A percentile compares a stretch with the other conserved stretches of the same genome.
These are phyloP conservation scores for Tetrahymena elliotti DNA, from an alignment of 73 alveolate species.

Conservation along the genomic window DNA sequence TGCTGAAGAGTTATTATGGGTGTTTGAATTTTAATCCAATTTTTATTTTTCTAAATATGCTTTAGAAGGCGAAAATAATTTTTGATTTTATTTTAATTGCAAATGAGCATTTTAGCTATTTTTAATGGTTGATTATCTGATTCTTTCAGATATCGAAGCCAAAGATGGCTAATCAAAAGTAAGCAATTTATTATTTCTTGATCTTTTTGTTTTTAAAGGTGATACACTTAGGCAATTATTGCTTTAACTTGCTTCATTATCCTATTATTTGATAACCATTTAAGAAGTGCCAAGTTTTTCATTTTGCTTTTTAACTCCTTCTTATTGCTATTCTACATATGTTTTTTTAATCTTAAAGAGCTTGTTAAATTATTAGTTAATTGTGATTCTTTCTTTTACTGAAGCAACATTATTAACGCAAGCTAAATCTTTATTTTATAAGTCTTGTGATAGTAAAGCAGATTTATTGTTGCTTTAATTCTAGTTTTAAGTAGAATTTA, in stretches of 20 bases:
- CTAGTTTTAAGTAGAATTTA: background rate
- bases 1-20: background rate
- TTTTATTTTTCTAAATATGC: background rate
- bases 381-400: background rate
- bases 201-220: background rate
- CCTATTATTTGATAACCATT: background rate
- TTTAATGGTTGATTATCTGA: background rate
- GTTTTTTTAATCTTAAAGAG: background rate
- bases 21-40: too few relatives aligned
- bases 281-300: background rate
- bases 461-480: background rate
- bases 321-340: background rate
- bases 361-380: background rate
- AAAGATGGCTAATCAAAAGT: background rate
- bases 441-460: background rate
- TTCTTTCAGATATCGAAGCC: background rate
- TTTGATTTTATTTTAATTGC: too few relatives aligned
- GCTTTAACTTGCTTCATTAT: too few relatives aligned
- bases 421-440: background rate
- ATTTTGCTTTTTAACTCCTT: background rate
- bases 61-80: background rate
- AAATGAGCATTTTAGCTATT: background rate
- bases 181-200: background rate
- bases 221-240: background rate
- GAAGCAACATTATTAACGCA: background rate